These are phyloP conservation scores for Cladosporium austrohemisphaericum DNA, from an alignment of 2,329 filamentous ascomycete species.

Conservation along the genomic window DNA sequence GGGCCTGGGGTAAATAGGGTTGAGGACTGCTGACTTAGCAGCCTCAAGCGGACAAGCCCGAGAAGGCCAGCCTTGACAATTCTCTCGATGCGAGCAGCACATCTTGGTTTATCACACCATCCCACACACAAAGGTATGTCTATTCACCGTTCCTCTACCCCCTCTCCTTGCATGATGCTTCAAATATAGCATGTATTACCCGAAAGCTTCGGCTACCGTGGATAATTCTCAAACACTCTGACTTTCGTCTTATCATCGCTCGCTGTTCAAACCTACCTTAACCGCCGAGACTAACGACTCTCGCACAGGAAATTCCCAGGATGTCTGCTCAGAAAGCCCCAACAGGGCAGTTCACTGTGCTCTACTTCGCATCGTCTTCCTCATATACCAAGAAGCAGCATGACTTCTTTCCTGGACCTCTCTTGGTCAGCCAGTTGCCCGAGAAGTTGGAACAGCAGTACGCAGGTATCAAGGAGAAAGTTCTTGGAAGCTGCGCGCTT, in stretches of 20 bases:
- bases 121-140: background rate
- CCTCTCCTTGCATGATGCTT: background rate
- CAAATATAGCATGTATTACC: slow-evolving; percentile 17
- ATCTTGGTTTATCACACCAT: no score
- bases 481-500: slow-evolving; percentile 69
- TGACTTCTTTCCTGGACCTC: slow-evolving; percentile 64
- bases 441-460: slow-evolving; percentile 65
- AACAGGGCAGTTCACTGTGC: slow-evolving; percentile 67
- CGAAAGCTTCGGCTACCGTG: slow-evolving; percentile 14
- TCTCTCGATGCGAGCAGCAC: no score
- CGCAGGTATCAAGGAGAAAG: slow-evolving; percentile 62
- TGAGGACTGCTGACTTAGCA: no score
- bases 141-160: background rate
- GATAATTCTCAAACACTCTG: slow-evolving; percentile 11
- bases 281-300: background rate
- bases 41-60: no score
- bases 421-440: slow-evolving; percentile 62
- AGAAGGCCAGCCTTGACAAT: no score
- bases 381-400: slow-evolving; percentile 66
- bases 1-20: no score
- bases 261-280: background rate
- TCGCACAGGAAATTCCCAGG: background rate
- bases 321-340: slow-evolving; percentile 37
- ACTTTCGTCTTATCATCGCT: background rate
- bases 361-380: slow-evolving; percentile 76